Evolutionary conservation across 129 eudicot genomes (phyloP), one percentile per base, ranked within the genome.

Genomic region (Ambrosia trifida): DNA sequence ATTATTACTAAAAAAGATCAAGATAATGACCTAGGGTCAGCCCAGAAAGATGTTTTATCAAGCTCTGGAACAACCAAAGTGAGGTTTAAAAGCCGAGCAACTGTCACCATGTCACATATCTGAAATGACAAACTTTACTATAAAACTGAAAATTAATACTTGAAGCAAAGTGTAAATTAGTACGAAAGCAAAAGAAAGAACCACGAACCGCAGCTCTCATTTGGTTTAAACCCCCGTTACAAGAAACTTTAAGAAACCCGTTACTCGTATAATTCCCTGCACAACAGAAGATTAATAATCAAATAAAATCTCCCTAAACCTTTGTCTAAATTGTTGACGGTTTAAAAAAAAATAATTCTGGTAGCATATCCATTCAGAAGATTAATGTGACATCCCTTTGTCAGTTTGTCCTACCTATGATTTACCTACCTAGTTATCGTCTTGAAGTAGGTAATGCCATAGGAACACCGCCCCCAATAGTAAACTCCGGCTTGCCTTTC

Each of bases 61-160:
- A 94, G 99, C 78, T 94, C 95, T 13, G 99, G 99, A 77, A 94
- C 97, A 78, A 94, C 92, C 81, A 94, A 81, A 24, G 99, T 94
- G 53, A 94, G 97, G 60, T 94, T 94, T 69, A 94, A 80, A 66
- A 90, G 87, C 72, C 99, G 90, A 66, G 97, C 97, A 76, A 94
- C 84, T 19, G 96, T 79, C 76, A 94, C 99, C 99, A 94, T 94
- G 85, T 94, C 99, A 70, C 97, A 94, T 54, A 94, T 94, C 99
- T 94, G 88, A 69, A 80, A 84, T 74, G 17, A 16, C 38, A 50
- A 38, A 35, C 50, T 19, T 33, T 20, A 16, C 43, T 64, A 56
- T 38, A 38, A 38, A 32, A 58, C 36, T 35, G 49, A 53, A 40
- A 62, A 78, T 40, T 40, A 40, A 40, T 63, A 76, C 74, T n/a